These are phyloP conservation scores for Globisporangium spiculum DNA, from an alignment of 352 stramenopile species.

Conservation along the genomic window DNA sequence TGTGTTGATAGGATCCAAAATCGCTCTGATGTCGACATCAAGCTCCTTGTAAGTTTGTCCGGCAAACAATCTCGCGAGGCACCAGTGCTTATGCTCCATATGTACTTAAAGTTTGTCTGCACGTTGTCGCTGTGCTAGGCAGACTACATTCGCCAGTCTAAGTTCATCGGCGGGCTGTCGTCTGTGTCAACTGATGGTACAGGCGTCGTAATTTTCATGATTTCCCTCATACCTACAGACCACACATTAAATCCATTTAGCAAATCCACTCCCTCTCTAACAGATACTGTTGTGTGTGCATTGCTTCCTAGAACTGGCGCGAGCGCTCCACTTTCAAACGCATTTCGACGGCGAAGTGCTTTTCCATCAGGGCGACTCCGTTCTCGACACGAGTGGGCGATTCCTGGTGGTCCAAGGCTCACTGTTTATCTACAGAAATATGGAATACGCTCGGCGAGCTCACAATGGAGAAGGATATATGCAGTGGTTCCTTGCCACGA, in stretches of 20 bases:
- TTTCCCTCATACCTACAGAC: neutral
- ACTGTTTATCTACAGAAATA: constrained; percentile 36
- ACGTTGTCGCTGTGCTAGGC: constrained; percentile 13
- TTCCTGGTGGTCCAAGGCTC: constrained; percentile 45
- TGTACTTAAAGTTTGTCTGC: neutral
- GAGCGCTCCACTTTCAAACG: constrained; percentile 29
- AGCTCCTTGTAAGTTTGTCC: constrained; percentile 31
- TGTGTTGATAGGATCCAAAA: constrained; percentile 29
- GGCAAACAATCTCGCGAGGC: neutral
- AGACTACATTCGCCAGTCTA: constrained; percentile 34
- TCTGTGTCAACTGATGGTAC: constrained; percentile 41
- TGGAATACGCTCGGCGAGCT: constrained; percentile 16
- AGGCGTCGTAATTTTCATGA: too few species aligned
- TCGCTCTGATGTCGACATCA: constrained; percentile 45
- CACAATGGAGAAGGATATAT: constrained; percentile 29
- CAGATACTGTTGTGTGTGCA: neutral
- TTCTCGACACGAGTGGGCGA: constrained; percentile 34
- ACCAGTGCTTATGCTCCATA: neutral
- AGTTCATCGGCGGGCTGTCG: constrained; percentile 28
- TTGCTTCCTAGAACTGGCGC: constrained; percentile 25
- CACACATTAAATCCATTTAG: neutral
- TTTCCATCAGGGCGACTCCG: constrained; percentile 35
- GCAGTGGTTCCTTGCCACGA: constrained; percentile 24
- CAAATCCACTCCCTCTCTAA: too few species aligned
- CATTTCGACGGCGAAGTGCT: constrained; percentile 43